phyloP scores from a whole-genome alignment of 2,329 filamentous ascomycete genomes.

The Teratosphaeria nubilosa region DNA sequence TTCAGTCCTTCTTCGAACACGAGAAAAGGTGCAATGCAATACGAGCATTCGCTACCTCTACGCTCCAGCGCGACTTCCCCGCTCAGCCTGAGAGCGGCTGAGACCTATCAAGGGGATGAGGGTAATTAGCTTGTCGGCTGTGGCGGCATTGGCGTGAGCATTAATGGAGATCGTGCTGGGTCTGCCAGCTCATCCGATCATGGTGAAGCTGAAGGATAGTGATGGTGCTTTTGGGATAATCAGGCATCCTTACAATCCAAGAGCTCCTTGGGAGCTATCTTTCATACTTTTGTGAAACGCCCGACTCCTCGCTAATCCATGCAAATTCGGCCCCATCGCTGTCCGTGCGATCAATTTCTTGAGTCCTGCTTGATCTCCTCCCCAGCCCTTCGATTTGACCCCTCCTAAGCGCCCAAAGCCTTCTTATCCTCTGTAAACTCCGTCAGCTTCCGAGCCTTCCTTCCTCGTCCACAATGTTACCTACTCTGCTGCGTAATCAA shows the following conservation, averaged over 20 bases:
- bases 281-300: not conserved
- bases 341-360: not conserved
- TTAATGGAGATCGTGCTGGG: too few relatives aligned
- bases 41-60: too few relatives aligned
- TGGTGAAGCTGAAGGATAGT: too few relatives aligned
- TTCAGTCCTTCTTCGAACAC: not conserved
- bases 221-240: too few relatives aligned
- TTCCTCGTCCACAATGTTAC: not conserved
- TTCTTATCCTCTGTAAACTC: conserved; percentile 31
- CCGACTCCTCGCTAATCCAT: conserved; percentile 1
- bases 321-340: not conserved
- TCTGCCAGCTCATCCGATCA: too few relatives aligned
- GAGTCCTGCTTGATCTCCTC: too few relatives aligned
- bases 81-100: too few relatives aligned
- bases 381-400: not conserved
- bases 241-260: not conserved
- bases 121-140: too few relatives aligned
- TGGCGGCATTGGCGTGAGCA: too few relatives aligned
- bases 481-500: conserved; percentile 66
- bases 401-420: conserved; percentile 7
- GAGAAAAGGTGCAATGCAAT: not conserved
- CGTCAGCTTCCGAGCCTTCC: conserved; percentile 1
- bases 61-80: too few relatives aligned
- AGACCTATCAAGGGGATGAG: too few relatives aligned
- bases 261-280: not conserved